Evolutionary conservation across 177 flowering plant species (phyloP).

Genomic region (Vitis hybrid): DNA sequence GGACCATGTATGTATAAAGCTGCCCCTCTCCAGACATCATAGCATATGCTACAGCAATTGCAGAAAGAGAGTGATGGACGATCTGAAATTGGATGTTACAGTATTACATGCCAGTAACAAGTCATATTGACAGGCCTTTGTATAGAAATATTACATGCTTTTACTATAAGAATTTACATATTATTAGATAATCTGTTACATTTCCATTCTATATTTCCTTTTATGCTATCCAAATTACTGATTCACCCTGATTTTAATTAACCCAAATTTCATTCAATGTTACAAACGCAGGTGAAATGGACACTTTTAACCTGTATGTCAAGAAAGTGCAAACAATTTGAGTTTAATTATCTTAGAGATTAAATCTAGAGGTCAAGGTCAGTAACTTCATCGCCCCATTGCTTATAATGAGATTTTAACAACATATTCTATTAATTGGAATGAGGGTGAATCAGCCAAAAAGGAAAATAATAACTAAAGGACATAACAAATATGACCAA

Average conservation of each 20-base stretch:
- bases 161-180: too few species aligned
- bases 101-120: conserved; percentile 1
- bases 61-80: conserved; percentile 80
- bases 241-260: not conserved
- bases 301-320: not conserved
- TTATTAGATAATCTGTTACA: too few species aligned
- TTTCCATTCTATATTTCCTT: too few species aligned
- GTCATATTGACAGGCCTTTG: not conserved
- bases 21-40: conserved; percentile 87
- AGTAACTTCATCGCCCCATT: not conserved
- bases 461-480: too few species aligned
- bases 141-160: not conserved
- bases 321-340: not conserved
- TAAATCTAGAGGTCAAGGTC: not conserved
- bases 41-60: conserved; percentile 77
- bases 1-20: conserved; percentile 87
- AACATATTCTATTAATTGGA: too few species aligned
- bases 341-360: not conserved
- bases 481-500: not conserved
- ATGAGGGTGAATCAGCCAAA: too few species aligned
- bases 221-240: too few species aligned
- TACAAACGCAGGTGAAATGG: not conserved
- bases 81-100: conserved; percentile 48
- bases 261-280: not conserved
- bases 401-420: too few species aligned